A percentile compares a stretch with the other conserved stretches of the same genome.
These are phyloP conservation scores for Trichoderma brevicompactum DNA, from an alignment of 2,329 filamentous ascomycete species.

Conservation along the genomic window DNA sequence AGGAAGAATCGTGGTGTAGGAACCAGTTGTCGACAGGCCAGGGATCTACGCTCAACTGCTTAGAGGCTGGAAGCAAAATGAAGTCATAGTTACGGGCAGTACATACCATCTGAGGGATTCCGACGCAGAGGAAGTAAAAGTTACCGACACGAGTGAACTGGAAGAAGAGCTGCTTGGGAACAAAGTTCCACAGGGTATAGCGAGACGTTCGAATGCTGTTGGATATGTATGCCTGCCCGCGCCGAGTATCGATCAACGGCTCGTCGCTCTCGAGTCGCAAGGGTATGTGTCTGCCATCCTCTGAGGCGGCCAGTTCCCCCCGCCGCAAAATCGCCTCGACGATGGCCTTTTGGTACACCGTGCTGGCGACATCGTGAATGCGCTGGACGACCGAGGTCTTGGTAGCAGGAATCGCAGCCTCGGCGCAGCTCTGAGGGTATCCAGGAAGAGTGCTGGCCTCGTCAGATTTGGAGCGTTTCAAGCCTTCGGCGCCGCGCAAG, in stretches of 20 bases:
- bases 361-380: conserved; percentile 32
- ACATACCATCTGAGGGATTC: conserved; percentile 72
- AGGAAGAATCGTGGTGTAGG: conserved; percentile 74
- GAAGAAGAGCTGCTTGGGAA: conserved; percentile 82
- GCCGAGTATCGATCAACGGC: conserved; percentile 54
- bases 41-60: conserved; percentile 63
- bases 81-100: not conserved
- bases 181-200: conserved; percentile 82
- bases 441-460: conserved; percentile 13
- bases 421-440: conserved; percentile 20
- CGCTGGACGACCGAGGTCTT: conserved; percentile 29
- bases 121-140: conserved; percentile 84
- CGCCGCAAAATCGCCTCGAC: conserved; percentile 62
- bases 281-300: conserved; percentile 65
- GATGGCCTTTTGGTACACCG: conserved; percentile 46
- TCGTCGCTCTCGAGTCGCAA: conserved; percentile 46
- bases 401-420: conserved; percentile 1
- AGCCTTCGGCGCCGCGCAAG: conserved; percentile 19
- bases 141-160: conserved; percentile 88
- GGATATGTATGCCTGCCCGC: conserved; percentile 55
- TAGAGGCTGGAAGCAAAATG: not conserved
- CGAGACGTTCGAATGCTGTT: conserved; percentile 79
- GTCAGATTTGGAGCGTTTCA: conserved; percentile 5
- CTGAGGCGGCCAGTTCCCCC: conserved; percentile 70
- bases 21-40: conserved; percentile 75